Evolutionary conservation across 1,284 basidiomycete genomes (phyloP), one percentile per base, ranked within the genome.

Genomic region (Trichosporon coremiiforme): DNA sequence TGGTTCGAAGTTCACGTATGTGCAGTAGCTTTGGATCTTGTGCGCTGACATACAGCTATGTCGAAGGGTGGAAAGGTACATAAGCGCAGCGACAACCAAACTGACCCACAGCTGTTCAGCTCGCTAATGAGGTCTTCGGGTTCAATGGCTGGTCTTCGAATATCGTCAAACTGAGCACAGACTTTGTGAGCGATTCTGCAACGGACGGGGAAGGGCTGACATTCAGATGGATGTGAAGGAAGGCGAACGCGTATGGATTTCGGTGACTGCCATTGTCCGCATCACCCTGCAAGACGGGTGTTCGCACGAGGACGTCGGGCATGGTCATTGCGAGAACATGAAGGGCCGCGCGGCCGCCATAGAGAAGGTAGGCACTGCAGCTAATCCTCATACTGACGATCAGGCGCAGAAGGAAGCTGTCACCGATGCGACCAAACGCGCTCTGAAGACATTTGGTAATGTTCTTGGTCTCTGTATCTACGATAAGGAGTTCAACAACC

Each of bases 331-430:
- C 57, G 95, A 98, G 77, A 98, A 97, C 76, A 85, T 88, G 22
- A 91, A 89, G 80, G 90, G 89, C 69, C 98, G 96, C 81, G 93
- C 89, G 0, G 87, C 88, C 13, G 95, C 93, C 0, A 80, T 99
- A 36, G 95, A 98, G 78, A 99, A 99, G 88, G 96, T 95, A 70
- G 57, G 87, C 76, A 25, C 5, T 12, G 10, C 29, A 1, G 41
- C 10, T 36, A 2, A 57, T 29, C 22, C 29, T 13, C 29, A 2
- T 7, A n/a, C 72, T 68, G 25, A 62, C 64, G 10, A n/a, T 13
- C 76, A 98, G 94, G 94, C 92, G 77, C 96, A 97, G 86, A 99
- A 99, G 79, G 96, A 98, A 80, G 95, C 97, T 0, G 91, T 98
- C 0, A 99, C 96, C 0, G 96, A 99, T 77, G 95, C 88, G 0